Evolutionary conservation across 768 basidiomycete genomes (phyloP).

Genomic region (Suillus sp.): DNA sequence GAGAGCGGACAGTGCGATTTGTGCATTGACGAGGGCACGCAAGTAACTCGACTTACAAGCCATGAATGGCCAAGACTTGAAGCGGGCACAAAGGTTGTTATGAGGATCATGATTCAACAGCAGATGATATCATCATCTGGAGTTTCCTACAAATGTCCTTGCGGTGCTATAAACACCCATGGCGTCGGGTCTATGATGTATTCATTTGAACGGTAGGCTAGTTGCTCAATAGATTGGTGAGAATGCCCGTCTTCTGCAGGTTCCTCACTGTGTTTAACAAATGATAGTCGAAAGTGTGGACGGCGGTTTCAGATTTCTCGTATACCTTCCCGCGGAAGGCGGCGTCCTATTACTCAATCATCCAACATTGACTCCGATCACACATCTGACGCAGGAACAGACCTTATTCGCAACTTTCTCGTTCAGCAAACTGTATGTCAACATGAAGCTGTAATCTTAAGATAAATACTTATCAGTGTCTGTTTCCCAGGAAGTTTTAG

Average conservation of each 20-base stretch:
- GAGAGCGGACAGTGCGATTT: constrained; percentile 27
- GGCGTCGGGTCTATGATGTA: constrained; percentile 17
- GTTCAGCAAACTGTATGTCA: background rate
- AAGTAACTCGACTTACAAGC: constrained; percentile 27
- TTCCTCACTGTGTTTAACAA: constrained; percentile 10
- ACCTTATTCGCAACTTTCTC: background rate
- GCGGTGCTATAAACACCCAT: constrained; percentile 22
- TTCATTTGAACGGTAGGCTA: constrained; percentile 25
- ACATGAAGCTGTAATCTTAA: background rate
- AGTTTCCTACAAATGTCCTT: constrained; percentile 5
- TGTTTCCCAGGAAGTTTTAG: background rate
- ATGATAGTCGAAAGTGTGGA: constrained; percentile 24
- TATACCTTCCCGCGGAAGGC: background rate
- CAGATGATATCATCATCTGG: constrained; percentile 13
- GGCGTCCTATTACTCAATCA: background rate
- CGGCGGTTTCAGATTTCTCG: constrained; percentile 27
- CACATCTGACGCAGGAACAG: background rate
- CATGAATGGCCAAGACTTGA: constrained; percentile 27
- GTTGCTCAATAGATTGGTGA: constrained; percentile 29
- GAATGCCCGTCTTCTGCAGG: background rate
- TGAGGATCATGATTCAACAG: constrained; percentile 27
- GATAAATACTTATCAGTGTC: background rate
- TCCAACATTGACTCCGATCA: background rate
- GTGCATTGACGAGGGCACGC: constrained; percentile 25
- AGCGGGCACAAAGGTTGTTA: constrained; percentile 29